Conservation (phyloP, 129 eudicot genomes). For the Lonicera japonica region DNA sequence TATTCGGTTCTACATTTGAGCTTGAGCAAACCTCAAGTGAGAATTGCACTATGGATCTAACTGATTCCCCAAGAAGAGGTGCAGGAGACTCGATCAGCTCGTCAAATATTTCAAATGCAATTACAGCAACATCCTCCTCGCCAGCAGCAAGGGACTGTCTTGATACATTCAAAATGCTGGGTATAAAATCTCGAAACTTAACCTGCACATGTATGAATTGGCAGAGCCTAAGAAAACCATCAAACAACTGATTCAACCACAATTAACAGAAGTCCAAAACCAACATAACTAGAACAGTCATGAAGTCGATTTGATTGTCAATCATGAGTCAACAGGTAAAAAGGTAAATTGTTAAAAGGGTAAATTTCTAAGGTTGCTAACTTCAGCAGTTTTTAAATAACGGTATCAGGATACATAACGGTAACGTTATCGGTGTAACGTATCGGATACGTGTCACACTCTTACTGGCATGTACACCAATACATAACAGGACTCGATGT, state of each 20-base stretch:
- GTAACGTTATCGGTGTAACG: too few species aligned
- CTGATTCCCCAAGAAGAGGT: conserved; percentile 87
- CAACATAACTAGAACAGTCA: too few species aligned
- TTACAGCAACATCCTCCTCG: conserved; percentile 75
- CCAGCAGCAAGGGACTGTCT: conserved; percentile 95
- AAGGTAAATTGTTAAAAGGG: too few species aligned
- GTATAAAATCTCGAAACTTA: conserved; percentile 85
- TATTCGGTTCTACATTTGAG: conserved; percentile 56
- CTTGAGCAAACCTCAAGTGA: conserved; percentile 84
- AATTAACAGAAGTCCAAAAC: not conserved
- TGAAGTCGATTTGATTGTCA: too few species aligned
- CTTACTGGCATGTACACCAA: too few species aligned
- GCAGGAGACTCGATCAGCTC: conserved; percentile 95
- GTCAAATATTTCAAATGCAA: conserved; percentile 95
- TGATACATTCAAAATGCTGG: conserved; percentile 83
- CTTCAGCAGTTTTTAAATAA: too few species aligned
- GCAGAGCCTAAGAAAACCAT: conserved; percentile 9
- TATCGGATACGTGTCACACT: too few species aligned
- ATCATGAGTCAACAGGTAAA: too few species aligned
- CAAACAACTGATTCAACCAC: not conserved
- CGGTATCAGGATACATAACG: too few species aligned
- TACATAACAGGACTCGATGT: too few species aligned
- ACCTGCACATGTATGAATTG: conserved; percentile 38
- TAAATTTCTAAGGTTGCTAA: too few species aligned
- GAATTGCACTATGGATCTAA: conserved; percentile 83